phyloP scores from a whole-genome alignment of 1,139 yeast species.

The Pichia sp. region DNA sequence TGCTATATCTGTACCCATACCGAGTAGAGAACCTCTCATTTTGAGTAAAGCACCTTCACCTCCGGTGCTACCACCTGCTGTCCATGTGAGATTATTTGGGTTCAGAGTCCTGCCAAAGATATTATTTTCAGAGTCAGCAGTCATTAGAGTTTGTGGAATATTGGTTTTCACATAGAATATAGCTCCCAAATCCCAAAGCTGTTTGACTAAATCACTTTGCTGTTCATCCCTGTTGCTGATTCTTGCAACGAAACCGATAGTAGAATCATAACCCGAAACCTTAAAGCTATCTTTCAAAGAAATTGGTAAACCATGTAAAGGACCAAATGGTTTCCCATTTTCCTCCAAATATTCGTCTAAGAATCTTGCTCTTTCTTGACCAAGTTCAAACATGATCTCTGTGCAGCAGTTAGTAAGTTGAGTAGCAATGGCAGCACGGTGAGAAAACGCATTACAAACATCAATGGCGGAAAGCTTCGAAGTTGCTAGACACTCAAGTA shows the following conservation, averaged over 20 bases:
- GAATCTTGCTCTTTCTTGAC: constrained; percentile 20
- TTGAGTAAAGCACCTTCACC: constrained; percentile 66
- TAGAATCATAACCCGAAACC: constrained; percentile 49
- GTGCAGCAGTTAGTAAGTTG: constrained; percentile 48
- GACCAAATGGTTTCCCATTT: constrained; percentile 37
- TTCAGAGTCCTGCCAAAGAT: constrained; percentile 41
- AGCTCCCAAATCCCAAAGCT: constrained; percentile 41
- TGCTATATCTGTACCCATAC: constrained; percentile 67
- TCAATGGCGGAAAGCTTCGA: constrained; percentile 29
- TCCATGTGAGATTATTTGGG: constrained; percentile 39
- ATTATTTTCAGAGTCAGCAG: constrained; percentile 38
- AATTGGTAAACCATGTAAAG: constrained; percentile 46
- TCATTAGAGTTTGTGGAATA: constrained; percentile 35
- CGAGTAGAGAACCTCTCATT: constrained; percentile 54
- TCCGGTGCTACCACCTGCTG: constrained; percentile 62
- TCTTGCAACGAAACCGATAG: constrained; percentile 26
- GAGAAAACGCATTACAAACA: constrained; percentile 45
- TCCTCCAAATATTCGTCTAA: constrained; percentile 31
- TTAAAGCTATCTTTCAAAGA: constrained; percentile 57
- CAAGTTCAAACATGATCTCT: constrained; percentile 45
- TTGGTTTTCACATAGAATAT: constrained; percentile 45
- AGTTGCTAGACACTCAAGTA: neutral
- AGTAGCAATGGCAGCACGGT: constrained; percentile 41
- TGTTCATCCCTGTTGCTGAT: constrained; percentile 31
- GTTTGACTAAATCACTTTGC: constrained; percentile 39